phyloP scores from a whole-genome alignment of 805 yeast genomes.

The Saturnispora silvae region DNA sequence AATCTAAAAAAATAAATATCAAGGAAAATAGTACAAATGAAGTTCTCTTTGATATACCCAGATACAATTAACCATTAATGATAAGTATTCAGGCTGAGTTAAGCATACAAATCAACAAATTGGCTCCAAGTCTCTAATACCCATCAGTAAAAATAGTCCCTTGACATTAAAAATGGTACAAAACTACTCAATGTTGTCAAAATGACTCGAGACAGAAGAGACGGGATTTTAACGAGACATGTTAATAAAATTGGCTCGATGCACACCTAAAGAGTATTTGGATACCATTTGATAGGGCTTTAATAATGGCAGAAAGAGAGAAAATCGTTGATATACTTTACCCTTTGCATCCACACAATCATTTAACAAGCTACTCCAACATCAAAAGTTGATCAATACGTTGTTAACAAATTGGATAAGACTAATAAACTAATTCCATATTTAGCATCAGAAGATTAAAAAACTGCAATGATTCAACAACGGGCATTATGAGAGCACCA shows the following conservation, averaged over 20 bases:
- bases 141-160: too few species aligned
- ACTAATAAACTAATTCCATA: too few species aligned
- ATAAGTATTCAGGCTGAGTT: too few species aligned
- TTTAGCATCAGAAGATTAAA: too few species aligned
- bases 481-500: too few species aligned
- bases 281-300: slow-evolving; percentile 65
- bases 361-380: slow-evolving; percentile 30
- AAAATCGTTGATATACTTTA: slow-evolving; percentile 48
- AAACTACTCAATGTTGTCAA: slow-evolving; percentile 59
- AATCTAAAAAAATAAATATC: too few species aligned
- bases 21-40: too few species aligned
- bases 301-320: slow-evolving; percentile 60
- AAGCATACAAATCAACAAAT: too few species aligned
- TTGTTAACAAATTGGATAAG: slow-evolving; percentile 10
- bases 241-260: slow-evolving; percentile 68
- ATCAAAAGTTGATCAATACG: slow-evolving; percentile 16
- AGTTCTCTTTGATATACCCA: too few species aligned
- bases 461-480: too few species aligned
- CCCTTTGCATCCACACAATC: slow-evolving; percentile 43
- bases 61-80: too few species aligned
- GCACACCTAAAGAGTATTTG: slow-evolving; percentile 68
- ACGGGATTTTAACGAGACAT: slow-evolving; percentile 56
- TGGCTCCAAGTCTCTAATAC: too few species aligned
- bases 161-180: slow-evolving; percentile 66
- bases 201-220: slow-evolving; percentile 65